phyloP scores from a whole-genome alignment of 2,329 filamentous ascomycete species.

The Sclerotinia glacialis region DNA sequence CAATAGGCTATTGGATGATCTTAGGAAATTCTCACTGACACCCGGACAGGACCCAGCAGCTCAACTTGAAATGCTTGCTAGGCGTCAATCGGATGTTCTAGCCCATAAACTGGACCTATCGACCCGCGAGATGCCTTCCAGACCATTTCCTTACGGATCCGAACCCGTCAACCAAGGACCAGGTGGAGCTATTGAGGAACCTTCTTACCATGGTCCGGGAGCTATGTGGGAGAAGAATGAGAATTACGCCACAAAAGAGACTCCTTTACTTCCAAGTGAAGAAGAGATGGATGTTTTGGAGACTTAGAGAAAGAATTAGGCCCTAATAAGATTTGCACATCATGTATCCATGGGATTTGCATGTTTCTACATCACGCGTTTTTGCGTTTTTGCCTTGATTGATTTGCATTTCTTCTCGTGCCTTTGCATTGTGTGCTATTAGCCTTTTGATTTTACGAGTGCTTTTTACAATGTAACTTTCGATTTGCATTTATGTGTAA shows the following conservation, averaged over 20 bases:
- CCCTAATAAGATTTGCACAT: slow-evolving; percentile 14
- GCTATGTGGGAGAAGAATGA: slow-evolving; percentile 53
- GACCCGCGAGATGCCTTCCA: slow-evolving; percentile 46
- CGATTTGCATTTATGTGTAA: background rate
- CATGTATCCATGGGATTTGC: slow-evolving; percentile 5
- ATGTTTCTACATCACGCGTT: background rate
- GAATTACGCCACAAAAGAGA: slow-evolving; percentile 42
- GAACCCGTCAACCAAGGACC: slow-evolving; percentile 48
- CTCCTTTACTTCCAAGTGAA: slow-evolving; percentile 36
- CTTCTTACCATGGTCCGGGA: slow-evolving; percentile 52
- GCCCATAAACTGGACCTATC: slow-evolving; percentile 49
- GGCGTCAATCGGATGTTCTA: slow-evolving; percentile 62
- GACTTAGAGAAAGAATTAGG: slow-evolving; percentile 23
- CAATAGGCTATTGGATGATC: slow-evolving; percentile 17
- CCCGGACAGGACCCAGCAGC: slow-evolving; percentile 62
- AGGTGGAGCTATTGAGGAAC: slow-evolving; percentile 41
- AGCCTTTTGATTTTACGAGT: background rate
- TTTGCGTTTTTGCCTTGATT: background rate
- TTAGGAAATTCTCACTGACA: slow-evolving; percentile 21
- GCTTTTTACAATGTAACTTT: background rate
- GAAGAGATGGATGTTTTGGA: slow-evolving; percentile 39
- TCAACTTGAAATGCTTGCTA: slow-evolving; percentile 67
- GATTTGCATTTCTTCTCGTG: background rate
- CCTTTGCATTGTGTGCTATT: background rate
- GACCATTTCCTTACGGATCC: slow-evolving; percentile 53